Evolutionary conservation across 495 filamentous ascomycete species (phyloP), one percentile per base, ranked within the genome.

Genomic region (Podospora pseudopauciseta): DNA sequence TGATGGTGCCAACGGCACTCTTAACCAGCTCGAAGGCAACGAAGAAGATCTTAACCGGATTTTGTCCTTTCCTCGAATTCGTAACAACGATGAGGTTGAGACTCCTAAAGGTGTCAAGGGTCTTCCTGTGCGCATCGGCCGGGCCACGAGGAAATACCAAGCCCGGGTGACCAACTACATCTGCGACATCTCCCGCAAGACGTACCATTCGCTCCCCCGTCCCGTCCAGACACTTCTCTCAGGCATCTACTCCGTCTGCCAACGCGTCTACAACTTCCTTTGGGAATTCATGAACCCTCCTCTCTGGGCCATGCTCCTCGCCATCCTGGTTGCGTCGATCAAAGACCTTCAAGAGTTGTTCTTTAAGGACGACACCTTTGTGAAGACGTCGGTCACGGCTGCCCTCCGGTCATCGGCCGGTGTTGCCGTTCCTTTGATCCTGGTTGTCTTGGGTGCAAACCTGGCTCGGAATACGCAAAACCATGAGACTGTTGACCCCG

Each of bases 271-370:
- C 64, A 71, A 77, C 53, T 93, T 92, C 39, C 69, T 91, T 9
- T 93, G 91, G 91, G 90, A 90, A 49, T 95, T 97, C 78, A 98
- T 99, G 95, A 99, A 98, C 78, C 94, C 95, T 5, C 96, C 95
- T 0, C 87, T 99, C 1, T 98, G 94, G 92, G 94, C 95, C 11
- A 98, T 99, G 94, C 83, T 98, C 2, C 79, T 87, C 20, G 91
- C 96, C 19, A 89, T 98, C 65, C 76, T 97, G 65, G 90, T 98
- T 5, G 95, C 96, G 30, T 96, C 92, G 2, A 86, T 97, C n/a
- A 96, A 95, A 0, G 76, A 82, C 2, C 84, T 98, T 2, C 94
- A 99, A 76, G 80, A 80, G 30, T 80, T 93, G 16, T 98, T 99
- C 82, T 99, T 97, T 81, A 83, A 88, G 60, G 88, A 91, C 16